phyloP scores from a whole-genome alignment of 2,329 filamentous ascomycete genomes.

The Microsporum audouinii region DNA sequence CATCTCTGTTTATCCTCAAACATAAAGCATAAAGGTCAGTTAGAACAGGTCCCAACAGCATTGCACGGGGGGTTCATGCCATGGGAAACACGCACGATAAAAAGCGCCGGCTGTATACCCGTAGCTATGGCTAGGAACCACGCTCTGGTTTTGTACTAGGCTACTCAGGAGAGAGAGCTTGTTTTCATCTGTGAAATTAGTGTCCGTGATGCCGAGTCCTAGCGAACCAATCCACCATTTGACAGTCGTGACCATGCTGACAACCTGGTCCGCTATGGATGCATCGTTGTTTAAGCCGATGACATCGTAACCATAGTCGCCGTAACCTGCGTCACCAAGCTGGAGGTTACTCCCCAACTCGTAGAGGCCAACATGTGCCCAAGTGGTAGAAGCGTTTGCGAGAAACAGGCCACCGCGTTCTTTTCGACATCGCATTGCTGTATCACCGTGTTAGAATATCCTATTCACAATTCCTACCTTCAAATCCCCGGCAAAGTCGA shows the following conservation, averaged over 20 bases:
- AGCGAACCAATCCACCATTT: constrained; percentile 27
- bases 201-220: constrained; percentile 21
- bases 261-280: constrained; percentile 20
- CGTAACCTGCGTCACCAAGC: constrained; percentile 17
- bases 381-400: constrained; percentile 24
- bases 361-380: constrained; percentile 20
- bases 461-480: background rate
- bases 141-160: constrained; percentile 18
- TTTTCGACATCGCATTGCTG: constrained; percentile 17
- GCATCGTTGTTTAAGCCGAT: constrained; percentile 20
- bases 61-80: background rate
- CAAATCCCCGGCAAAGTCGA: background rate
- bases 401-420: constrained; percentile 23
- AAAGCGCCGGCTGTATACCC: constrained; percentile 26
- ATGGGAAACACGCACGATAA: constrained; percentile 17
- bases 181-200: constrained; percentile 18
- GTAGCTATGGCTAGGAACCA: constrained; percentile 24
- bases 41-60: background rate
- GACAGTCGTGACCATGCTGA: constrained; percentile 24
- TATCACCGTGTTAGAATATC: background rate
- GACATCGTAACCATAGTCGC: constrained; percentile 29
- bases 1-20: constrained; percentile 12
- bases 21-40: background rate
- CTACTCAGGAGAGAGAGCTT: constrained; percentile 20
- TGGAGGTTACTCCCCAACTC: constrained; percentile 18